Base-by-base conservation (phyloP, 352 stramenopile species). In the Pythium oligandrum region DNA sequence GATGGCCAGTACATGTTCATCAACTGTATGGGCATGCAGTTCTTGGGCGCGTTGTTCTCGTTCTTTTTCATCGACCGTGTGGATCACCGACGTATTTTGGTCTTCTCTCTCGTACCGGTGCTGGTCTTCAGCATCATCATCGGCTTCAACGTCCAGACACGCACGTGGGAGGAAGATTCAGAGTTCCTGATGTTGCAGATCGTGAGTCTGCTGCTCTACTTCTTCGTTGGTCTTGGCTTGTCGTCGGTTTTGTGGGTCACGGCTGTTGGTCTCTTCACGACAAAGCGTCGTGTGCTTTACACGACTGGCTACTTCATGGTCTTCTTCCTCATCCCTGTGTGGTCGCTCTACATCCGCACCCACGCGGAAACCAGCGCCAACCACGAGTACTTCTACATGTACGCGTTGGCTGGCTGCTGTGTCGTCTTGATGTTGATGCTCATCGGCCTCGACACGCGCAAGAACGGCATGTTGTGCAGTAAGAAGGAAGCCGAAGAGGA, bases 31-130 rank as follows among this genome's bases (percentile, higher is more conserved):
- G 60, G 48, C 4, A 51, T 93, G 8, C 78, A 93, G 64, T 73
- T 90, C 46, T 47, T 88, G 4, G 80, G 83, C 26, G 78, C 80
- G 7, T 44, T 91, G 6, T 81, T 93, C 26, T 89, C 78, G 57
- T 93, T 93, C 64, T 90, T 93, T 59, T 85, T 93, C 62, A 90
- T 93, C 59, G 83, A 93, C 61, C 71, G 73, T 10, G 76, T 88
- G 38, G 70, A 89, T 56, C 83, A 93, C 68, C 72, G 71, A 33
- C 75, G 78, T 17, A 86, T 93, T 40, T 43, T 93, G 53, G 73
- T 85, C 49, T 81, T 75, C 44, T 79, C 81, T 42, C 63, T 91
- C 44, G n/a, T 90, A 32, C 77, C 78, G 0, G 53, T 63, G 4
- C 57, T 82, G 6, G 73, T 73, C 6, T 44, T 65, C n/a, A 49